Evolutionary conservation across 106 monocot genomes (phyloP), one percentile per base, ranked within the genome.

Genomic region (Apostasia shenzhenica): DNA sequence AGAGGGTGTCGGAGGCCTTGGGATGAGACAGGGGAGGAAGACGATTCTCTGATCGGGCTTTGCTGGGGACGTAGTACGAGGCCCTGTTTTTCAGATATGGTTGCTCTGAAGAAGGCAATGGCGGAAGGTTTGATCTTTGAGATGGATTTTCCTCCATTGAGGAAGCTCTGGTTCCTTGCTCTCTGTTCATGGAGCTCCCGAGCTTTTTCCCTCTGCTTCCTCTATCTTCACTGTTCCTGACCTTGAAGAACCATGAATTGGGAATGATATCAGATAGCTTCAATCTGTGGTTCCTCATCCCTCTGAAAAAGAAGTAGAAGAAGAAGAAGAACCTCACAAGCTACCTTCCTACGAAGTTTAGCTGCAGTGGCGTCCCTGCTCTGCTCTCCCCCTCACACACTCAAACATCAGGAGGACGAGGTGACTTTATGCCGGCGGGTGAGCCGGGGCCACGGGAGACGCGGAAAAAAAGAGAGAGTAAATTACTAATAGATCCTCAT

Each of bases 191-290:
- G 42, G 61, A 37, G 53, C 10, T 67, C 40, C 14, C 53, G n/a
- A 14, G 1, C 45, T 10, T 6, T 41, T 13, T 48, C 14, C 70
- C 45, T 63, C 0, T 53, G 37, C 13, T 2, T 51, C 39, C 45
- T 64, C 38, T 46, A 26, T 66, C 9, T 14, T 64, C 40, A 38
- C 69, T 79, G 68, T 83, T 74, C 14, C 75, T 93, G 67, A 86
- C 80, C 81, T 84, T 93, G 77, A 78, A 78, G 70, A 84, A 79
- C 89, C 92, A 93, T 14, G 86, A 67, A 68, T 77, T 93, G n/a
- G 92, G 92, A 68, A 93, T 83, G 77, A 88, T 83, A 38, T 88
- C 78, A 40, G 80, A 73, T 2, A 93, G 48, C 58, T 72, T 82
- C 37, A 93, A 86, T 77, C 77, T 89, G 53, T 80, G 48, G 54